Base-by-base conservation (phyloP, 1,139 yeast species). In the Geotrichum candidum region DNA sequence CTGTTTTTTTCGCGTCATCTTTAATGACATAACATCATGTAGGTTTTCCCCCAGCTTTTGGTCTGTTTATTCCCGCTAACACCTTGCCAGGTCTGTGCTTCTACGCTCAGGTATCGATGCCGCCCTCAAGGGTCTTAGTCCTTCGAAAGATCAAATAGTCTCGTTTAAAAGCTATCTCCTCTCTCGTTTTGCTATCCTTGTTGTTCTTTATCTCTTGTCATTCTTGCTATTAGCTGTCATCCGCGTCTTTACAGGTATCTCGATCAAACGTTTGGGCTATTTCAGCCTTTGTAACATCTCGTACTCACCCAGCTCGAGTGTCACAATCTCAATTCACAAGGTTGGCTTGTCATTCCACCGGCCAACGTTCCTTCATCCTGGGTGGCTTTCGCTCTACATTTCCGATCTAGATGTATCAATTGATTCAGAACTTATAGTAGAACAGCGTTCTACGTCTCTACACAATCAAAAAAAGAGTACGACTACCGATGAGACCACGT, bases 181-280 rank as follows among this genome's bases (percentile, higher is more conserved):
- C 13, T 60, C 65, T 1, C 50, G 54, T 22, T 61, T 72, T 64
- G 68, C 68, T 51, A 62, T 72, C 56, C 63, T 69, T 11, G 66
- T 70, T 22, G 56, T 71, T 3, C 56, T 72, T 22, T 76, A 74
- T 64, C 65, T 75, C 29, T 63, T 68, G 11, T 68, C 78, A 29
- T 74, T 76, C 52, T 70, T 74, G 58, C 56, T 75, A n/a, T 73
- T 77, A 58, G 79, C 79, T n/a, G 65, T 76, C 45, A 64, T 77
- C 18, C 71, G 80, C 22, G 69, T 77, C 25, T 68, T 76, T 60
- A 76, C 80, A 0, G 80, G 80, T n/a, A 67, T 77, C 50, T 75
- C 78, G 31, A 75, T 77, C 66, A 76, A 75, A 63, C 73, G 80
- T 27, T 66, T 78, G 15, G 80, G 80, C 31, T 77, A 77, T 67